A percentile compares a stretch with the other conserved stretches of the same genome.
phyloP scores from a whole-genome alignment of 106 monocot genomes.

The Phalaenopsis equestris region DNA sequence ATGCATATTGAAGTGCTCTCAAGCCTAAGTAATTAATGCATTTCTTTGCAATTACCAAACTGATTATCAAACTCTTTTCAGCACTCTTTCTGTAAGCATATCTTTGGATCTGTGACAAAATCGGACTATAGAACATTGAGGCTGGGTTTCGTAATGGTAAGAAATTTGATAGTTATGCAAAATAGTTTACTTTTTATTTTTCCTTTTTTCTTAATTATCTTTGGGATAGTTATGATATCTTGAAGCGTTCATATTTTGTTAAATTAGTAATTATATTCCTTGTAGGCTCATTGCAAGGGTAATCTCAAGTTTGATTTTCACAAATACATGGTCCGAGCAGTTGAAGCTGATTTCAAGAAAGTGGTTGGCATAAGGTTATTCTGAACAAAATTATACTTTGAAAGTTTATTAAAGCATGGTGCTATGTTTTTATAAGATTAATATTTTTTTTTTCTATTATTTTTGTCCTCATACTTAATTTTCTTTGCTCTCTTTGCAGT shows the following conservation, averaged over 20 bases:
- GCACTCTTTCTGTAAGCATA: constrained; percentile 83
- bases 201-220: not conserved
- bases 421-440: not conserved
- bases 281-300: constrained; percentile 38
- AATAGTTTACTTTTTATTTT: not conserved
- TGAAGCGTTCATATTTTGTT: not conserved
- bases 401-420: not conserved
- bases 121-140: constrained; percentile 78
- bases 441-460: not conserved
- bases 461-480: not conserved
- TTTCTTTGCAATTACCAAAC: not conserved
- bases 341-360: constrained; percentile 69
- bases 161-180: not conserved
- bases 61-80: constrained; percentile 25
- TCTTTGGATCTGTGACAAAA: constrained; percentile 71
- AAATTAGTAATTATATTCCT: not conserved
- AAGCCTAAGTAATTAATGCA: not conserved
- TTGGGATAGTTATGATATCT: not conserved
- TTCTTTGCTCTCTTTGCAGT: constrained; percentile 30
- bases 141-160: constrained; percentile 79
- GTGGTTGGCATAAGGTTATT: constrained; percentile 59
- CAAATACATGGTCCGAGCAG: constrained; percentile 52
- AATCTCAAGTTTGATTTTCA: constrained; percentile 58
- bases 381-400: not conserved
- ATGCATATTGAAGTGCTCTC: not conserved